Evolutionary conservation across 495 filamentous ascomycete species (phyloP).

Genomic region (Parachaetomium inaequale): DNA sequence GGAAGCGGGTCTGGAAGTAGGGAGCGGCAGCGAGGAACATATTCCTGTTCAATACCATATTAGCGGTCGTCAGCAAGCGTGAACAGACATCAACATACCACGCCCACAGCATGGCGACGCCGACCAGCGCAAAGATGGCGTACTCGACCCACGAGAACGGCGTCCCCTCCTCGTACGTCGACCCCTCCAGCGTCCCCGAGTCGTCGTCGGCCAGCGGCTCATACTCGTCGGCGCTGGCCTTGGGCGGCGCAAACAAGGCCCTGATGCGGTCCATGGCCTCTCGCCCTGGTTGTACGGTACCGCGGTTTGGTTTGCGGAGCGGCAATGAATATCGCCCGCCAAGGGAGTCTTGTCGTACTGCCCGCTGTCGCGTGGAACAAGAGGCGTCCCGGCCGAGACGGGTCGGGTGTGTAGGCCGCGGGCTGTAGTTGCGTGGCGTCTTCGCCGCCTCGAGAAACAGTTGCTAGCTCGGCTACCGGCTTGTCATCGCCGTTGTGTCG

Average conservation of each 20-base stretch:
- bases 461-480: background rate
- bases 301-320: background rate
- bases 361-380: too few relatives aligned
- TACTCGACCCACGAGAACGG: conserved; percentile 81
- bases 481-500: background rate
- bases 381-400: background rate
- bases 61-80: background rate
- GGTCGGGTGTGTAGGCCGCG: background rate
- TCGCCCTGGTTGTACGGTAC: background rate
- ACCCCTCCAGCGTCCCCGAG: conserved; percentile 31
- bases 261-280: conserved; percentile 31
- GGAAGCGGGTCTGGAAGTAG: conserved; percentile 86
- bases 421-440: too few relatives aligned
- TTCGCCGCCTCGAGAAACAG: background rate
- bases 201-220: conserved; percentile 51
- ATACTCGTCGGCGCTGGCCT: conserved; percentile 50
- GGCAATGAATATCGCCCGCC: background rate
- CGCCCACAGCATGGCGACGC: conserved; percentile 92
- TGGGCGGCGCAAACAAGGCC: conserved; percentile 26
- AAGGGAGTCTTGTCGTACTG: too few relatives aligned
- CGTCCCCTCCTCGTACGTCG: conserved; percentile 32
- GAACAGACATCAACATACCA: conserved; percentile 58
- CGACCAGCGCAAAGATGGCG: conserved; percentile 77
- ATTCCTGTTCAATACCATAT: background rate
- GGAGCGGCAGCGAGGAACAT: conserved; percentile 96